Evolutionary conservation across 2,329 filamentous ascomycete species (phyloP).

Genomic region (Akanthomyces dipterigenus): DNA sequence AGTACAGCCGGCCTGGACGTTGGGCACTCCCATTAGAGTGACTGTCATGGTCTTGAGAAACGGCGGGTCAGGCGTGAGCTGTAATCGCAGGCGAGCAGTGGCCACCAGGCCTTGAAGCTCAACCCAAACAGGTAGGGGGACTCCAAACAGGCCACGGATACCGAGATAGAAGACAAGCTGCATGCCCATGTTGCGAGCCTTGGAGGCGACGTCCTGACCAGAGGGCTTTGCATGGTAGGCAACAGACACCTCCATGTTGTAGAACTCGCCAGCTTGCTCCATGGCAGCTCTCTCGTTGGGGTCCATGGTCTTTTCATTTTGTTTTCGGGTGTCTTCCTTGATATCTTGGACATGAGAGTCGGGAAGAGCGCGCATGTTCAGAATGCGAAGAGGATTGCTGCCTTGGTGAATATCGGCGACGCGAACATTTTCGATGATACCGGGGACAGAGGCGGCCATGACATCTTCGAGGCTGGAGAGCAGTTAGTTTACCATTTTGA

Average conservation of each 20-base stretch:
- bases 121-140: slow-evolving; percentile 81
- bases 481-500: slow-evolving; percentile 10
- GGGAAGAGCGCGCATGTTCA: slow-evolving; percentile 76
- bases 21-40: slow-evolving; percentile 88
- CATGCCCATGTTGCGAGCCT: slow-evolving; percentile 95
- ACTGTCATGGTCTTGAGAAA: slow-evolving; percentile 90
- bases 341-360: slow-evolving; percentile 71
- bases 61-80: slow-evolving; percentile 83
- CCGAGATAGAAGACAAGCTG: slow-evolving; percentile 91
- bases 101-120: slow-evolving; percentile 88
- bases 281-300: slow-evolving; percentile 81
- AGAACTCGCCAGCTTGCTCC: slow-evolving; percentile 85
- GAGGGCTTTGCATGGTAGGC: slow-evolving; percentile 84
- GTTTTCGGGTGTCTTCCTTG: slow-evolving; percentile 70
- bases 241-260: slow-evolving; percentile 85
- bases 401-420: slow-evolving; percentile 94
- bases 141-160: slow-evolving; percentile 79
- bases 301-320: slow-evolving; percentile 76
- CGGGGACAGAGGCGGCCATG: slow-evolving; percentile 91
- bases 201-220: slow-evolving; percentile 62
- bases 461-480: slow-evolving; percentile 55
- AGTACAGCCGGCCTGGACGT: slow-evolving; percentile 81
- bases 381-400: slow-evolving; percentile 78
- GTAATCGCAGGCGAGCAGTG: slow-evolving; percentile 73
- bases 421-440: slow-evolving; percentile 87